Percentiles rank a stretch among this genome's conserved stretches.
phyloP scores from a whole-genome alignment of 352 stramenopile species.

The Phytopythium cucurbitacearum region DNA sequence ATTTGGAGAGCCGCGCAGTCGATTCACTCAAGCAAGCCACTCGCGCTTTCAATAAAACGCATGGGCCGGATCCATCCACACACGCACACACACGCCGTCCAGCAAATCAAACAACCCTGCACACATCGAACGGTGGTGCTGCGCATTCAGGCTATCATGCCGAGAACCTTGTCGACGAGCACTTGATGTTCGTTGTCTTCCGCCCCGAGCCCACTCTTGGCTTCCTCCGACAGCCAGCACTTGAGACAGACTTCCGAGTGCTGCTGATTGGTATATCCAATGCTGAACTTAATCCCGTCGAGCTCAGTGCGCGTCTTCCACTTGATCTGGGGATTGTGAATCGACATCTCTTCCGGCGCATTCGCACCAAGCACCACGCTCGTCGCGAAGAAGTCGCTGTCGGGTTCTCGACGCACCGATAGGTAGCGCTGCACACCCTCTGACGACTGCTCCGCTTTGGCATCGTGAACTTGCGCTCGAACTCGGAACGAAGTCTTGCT shows the following conservation, averaged over 20 bases:
- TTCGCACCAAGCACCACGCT: conserved; percentile 10
- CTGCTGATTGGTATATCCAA: conserved; percentile 19
- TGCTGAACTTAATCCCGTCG: conserved; percentile 15
- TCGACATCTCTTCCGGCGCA: conserved; percentile 12
- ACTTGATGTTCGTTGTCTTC: conserved; percentile 21
- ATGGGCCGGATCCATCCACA: not conserved
- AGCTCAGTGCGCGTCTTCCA: conserved; percentile 14
- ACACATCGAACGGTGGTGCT: not conserved
- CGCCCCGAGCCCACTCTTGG: conserved; percentile 12
- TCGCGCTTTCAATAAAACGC: too few relatives aligned
- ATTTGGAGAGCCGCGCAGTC: not conserved
- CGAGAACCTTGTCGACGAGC: conserved; percentile 23
- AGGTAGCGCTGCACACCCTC: conserved; percentile 20
- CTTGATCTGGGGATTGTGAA: conserved; percentile 18
- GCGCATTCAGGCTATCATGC: conserved; percentile 14
- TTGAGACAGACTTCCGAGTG: conserved; percentile 31
- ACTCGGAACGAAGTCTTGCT: conserved; percentile 27
- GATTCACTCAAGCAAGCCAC: too few relatives aligned
- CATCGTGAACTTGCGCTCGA: conserved; percentile 17
- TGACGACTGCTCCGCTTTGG: conserved; percentile 2
- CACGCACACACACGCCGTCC: not conserved
- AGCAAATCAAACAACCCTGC: too few relatives aligned
- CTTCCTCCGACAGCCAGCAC: conserved; percentile 12
- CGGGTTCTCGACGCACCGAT: conserved; percentile 9
- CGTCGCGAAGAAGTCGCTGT: conserved; percentile 19